Evolutionary conservation across 2,329 filamentous ascomycete species (phyloP), one percentile per base, ranked within the genome.

Genomic region (Ceratocystis cacaofunesta): DNA sequence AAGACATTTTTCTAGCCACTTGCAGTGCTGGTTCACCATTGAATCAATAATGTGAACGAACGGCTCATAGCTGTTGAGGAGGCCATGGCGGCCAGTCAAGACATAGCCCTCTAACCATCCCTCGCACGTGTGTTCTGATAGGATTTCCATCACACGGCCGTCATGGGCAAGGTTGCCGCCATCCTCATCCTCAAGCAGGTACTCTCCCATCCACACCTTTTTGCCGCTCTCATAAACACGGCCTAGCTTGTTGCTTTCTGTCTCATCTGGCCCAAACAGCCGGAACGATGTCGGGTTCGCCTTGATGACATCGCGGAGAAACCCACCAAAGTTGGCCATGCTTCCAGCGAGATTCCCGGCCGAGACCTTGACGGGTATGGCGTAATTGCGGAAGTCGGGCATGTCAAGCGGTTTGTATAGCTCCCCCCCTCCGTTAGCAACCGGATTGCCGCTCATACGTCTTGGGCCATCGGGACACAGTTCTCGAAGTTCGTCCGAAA

Each of bases 21-120:
- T 92, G 78, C 87, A 90, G 76, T 92, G 88, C 76, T 90, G 88
- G 73, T 90, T 90, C 68, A 92, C 88, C 88, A 92, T 92, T 1
- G 86, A 89, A 74, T 91, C 87, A 70, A 92, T 90, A 70, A 92
- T 84, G 72, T 91, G 87, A 67, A 91, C 88, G 72, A 92, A 92
- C 0, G 88, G 87, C 74, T 92, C 88, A 75, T 92, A 92, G 72
- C 85, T 88, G 79, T 90, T 91, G 67, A 92, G 80, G 67, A 92
- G 73, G 12, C 88, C 88, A 69, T 91, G 88, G 4, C 88, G 82
- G 32, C 88, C 88, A 65, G 84, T 89, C 2, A 92, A 79, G 52
- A 89, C 75, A 72, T 91, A 92, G 2, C 88, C 88, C 76, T 92
- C 88, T 17, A 92, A 78, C 88, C 88, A 92, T 30, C 87, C 88